These are phyloP conservation scores for Fusarium tricinctum DNA, from an alignment of 2,329 filamentous ascomycete genomes.

Conservation along the genomic window DNA sequence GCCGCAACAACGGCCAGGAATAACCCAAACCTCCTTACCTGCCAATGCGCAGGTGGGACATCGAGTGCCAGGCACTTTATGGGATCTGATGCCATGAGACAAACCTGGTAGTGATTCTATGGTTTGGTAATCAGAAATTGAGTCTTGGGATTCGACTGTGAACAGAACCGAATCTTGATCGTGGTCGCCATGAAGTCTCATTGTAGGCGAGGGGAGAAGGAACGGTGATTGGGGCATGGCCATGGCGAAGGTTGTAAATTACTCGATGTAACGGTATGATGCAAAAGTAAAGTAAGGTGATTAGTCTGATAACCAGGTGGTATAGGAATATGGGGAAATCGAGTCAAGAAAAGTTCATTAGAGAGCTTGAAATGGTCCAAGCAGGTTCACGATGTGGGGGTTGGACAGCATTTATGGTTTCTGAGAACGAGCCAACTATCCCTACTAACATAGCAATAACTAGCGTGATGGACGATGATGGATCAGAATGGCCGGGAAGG, in stretches of 20 bases:
- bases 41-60: slow-evolving; percentile 65
- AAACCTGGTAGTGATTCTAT: neutral
- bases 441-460: slow-evolving; percentile 14
- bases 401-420: slow-evolving; percentile 55
- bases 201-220: neutral
- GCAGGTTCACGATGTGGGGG: slow-evolving; percentile 46
- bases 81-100: slow-evolving; percentile 12
- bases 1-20: slow-evolving; percentile 65
- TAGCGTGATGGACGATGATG: slow-evolving; percentile 28
- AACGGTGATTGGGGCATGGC: slow-evolving; percentile 18
- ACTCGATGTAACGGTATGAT: neutral
- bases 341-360: slow-evolving; percentile 34
- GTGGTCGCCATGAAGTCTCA: slow-evolving; percentile 2
- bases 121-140: neutral
- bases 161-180: neutral
- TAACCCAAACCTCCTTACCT: slow-evolving; percentile 69
- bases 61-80: slow-evolving; percentile 63
- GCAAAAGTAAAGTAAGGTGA: neutral
- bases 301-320: neutral
- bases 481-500: slow-evolving; percentile 36
- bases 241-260: slow-evolving; percentile 25
- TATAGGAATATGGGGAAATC: slow-evolving; percentile 7
- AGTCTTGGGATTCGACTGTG: neutral
- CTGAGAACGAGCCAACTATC: slow-evolving; percentile 32
- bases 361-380: slow-evolving; percentile 26